phyloP scores from a whole-genome alignment of 371 early-diverging fungal genomes.

The Ordospora pajunii region DNA sequence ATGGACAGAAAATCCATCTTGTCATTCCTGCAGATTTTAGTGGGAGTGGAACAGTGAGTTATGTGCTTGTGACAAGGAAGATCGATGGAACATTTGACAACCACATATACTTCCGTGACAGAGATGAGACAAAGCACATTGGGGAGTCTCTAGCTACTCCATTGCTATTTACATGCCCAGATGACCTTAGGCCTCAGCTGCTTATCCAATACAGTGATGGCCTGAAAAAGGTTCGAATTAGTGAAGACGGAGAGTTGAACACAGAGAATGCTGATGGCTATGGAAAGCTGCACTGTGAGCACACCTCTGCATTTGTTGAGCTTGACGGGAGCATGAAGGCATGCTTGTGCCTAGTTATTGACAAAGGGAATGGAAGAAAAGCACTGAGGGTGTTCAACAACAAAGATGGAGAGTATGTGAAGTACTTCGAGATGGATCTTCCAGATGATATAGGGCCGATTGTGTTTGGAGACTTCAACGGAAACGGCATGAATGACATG shows the following conservation, averaged over 20 bases:
- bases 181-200: constrained; percentile 1
- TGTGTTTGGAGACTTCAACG: constrained; percentile 50
- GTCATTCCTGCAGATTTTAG: constrained; percentile 21
- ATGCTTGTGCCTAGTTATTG: constrained; percentile 35
- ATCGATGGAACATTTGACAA: background rate
- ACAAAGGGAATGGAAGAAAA: constrained; percentile 15
- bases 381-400: constrained; percentile 33
- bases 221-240: background rate
- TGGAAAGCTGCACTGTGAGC: constrained; percentile 36
- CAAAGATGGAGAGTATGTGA: background rate
- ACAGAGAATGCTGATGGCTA: constrained; percentile 3
- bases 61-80: constrained; percentile 9
- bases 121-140: background rate
- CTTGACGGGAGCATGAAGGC: constrained; percentile 44
- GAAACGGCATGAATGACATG: constrained; percentile 38
- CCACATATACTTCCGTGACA: constrained; percentile 1
- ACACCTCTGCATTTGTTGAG: constrained; percentile 54
- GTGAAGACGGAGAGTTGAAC: background rate
- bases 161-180: background rate
- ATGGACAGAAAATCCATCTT: constrained; percentile 6
- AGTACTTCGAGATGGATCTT: background rate
- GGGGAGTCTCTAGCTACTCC: background rate
- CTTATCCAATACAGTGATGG: background rate
- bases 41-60: background rate
- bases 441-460: constrained; percentile 39